phyloP scores from a whole-genome alignment of 208 protist genomes.

The Leishmania mexicana region DNA sequence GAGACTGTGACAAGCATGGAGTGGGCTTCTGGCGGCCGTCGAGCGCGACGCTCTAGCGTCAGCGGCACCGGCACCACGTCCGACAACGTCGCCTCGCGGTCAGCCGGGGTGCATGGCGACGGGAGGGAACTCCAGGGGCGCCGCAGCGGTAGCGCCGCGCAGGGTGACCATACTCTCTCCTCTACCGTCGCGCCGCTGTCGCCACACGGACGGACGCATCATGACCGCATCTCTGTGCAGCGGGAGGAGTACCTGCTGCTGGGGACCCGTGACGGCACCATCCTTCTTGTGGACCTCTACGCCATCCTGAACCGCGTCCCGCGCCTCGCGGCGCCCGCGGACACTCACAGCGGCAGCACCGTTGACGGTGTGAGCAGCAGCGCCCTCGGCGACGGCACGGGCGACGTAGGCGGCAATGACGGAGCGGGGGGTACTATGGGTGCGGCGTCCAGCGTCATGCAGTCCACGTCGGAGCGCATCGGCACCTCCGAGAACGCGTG shows the following conservation, averaged over 20 bases:
- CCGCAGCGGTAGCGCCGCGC: background rate
- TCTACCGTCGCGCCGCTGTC: background rate
- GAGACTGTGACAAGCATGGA: constrained; percentile 72
- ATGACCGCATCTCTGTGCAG: constrained; percentile 17
- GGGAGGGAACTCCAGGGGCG: background rate
- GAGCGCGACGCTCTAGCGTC: constrained; percentile 19
- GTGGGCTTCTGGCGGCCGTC: constrained; percentile 52
- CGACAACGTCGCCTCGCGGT: background rate
- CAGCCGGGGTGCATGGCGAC: background rate
- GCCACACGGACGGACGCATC: background rate
- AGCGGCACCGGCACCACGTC: constrained; percentile 14
- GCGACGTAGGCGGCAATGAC: background rate
- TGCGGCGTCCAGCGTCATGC: background rate
- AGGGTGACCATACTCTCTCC: background rate
- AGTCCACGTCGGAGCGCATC: constrained; percentile 23
- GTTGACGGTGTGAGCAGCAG: background rate
- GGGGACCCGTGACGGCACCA: constrained; percentile 43
- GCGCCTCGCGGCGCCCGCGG: constrained; percentile 20
- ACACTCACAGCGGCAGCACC: background rate
- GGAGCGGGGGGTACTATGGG: background rate
- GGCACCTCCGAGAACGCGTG: constrained; percentile 28
- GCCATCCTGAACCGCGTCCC: constrained; percentile 36
- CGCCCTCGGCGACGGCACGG: constrained; percentile 7
- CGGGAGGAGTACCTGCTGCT: constrained; percentile 44
- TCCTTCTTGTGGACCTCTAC: constrained; percentile 39